These are phyloP conservation scores for Magnolia sinica DNA, from an alignment of 164 flowering plant genomes.

Conservation along the genomic window DNA sequence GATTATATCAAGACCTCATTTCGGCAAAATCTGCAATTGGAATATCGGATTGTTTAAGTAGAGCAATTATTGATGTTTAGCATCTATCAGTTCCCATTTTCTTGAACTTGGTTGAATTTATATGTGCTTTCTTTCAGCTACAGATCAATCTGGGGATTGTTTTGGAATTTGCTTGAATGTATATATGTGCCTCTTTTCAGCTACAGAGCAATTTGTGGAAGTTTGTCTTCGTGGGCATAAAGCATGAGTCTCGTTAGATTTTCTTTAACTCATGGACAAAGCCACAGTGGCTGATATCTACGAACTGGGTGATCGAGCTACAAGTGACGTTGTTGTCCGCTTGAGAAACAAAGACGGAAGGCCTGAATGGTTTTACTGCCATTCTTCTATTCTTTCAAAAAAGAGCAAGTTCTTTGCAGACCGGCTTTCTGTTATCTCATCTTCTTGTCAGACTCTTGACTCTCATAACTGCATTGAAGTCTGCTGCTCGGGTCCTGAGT, in stretches of 20 bases:
- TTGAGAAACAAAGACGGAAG: constrained; percentile 41
- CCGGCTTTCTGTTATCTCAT: constrained; percentile 13
- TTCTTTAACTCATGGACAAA: constrained; percentile 34
- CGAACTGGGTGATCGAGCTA: constrained; percentile 34
- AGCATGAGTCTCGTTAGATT: constrained; percentile 33
- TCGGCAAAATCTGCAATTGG: background rate
- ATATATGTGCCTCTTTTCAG: constrained; percentile 6
- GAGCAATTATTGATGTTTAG: background rate
- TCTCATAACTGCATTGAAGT: constrained; percentile 34
- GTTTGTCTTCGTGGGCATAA: constrained; percentile 8
- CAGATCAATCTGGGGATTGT: background rate
- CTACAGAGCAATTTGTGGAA: constrained; percentile 5
- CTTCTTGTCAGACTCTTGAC: constrained; percentile 5
- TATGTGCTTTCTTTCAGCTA: background rate
- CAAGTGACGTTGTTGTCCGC: constrained; percentile 38
- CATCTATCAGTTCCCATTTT: background rate
- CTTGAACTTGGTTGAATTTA: background rate
- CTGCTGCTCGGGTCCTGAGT: constrained; percentile 38
- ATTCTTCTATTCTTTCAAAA: constrained; percentile 39
- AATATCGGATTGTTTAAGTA: background rate
- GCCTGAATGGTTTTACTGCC: constrained; percentile 41
- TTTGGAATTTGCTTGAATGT: background rate
- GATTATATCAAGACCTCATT: too few species aligned
- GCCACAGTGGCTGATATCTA: constrained; percentile 17
- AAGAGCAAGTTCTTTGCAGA: constrained; percentile 53